phyloP scores from a whole-genome alignment of 2,329 filamentous ascomycete species.

The Alternaria dauci region DNA sequence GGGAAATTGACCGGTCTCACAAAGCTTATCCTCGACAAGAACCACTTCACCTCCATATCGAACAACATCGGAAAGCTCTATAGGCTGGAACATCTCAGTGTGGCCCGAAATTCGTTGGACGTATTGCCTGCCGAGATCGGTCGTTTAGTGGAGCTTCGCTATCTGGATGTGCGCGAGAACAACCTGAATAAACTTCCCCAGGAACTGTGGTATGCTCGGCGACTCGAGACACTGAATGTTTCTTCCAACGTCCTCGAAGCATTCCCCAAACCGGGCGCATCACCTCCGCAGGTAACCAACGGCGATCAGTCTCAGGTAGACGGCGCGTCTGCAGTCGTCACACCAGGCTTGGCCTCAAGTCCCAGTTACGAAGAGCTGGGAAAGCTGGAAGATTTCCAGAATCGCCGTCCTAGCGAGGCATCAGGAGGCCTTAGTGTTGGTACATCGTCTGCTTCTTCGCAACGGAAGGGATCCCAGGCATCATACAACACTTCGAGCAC shows the following conservation, averaged over 20 bases:
- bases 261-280: conserved; percentile 85
- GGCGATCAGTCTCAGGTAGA: conserved; percentile 44
- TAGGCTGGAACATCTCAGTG: conserved; percentile 88
- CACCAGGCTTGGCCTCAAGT: conserved; percentile 56
- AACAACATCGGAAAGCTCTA: conserved; percentile 83
- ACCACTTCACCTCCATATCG: conserved; percentile 92
- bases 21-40: conserved; percentile 88
- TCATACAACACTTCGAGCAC: conserved; percentile 68
- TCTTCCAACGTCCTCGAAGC: conserved; percentile 92
- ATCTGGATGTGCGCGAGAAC: conserved; percentile 90
- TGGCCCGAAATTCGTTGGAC: conserved; percentile 88
- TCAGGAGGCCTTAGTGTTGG: conserved; percentile 77
- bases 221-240: conserved; percentile 89
- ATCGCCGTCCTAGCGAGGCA: conserved; percentile 82
- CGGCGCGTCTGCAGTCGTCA: conserved; percentile 58
- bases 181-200: conserved; percentile 88
- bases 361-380: conserved; percentile 82
- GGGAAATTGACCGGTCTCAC: conserved; percentile 86
- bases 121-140: conserved; percentile 88
- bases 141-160: conserved; percentile 81
- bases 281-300: conserved; percentile 63
- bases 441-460: conserved; percentile 69
- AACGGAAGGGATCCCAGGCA: conserved; percentile 83
- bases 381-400: conserved; percentile 67
- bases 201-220: conserved; percentile 95